Evolutionary conservation across 805 yeast species (phyloP), one percentile per base, ranked within the genome.

Genomic region (Saturnispora kantuleensis): DNA sequence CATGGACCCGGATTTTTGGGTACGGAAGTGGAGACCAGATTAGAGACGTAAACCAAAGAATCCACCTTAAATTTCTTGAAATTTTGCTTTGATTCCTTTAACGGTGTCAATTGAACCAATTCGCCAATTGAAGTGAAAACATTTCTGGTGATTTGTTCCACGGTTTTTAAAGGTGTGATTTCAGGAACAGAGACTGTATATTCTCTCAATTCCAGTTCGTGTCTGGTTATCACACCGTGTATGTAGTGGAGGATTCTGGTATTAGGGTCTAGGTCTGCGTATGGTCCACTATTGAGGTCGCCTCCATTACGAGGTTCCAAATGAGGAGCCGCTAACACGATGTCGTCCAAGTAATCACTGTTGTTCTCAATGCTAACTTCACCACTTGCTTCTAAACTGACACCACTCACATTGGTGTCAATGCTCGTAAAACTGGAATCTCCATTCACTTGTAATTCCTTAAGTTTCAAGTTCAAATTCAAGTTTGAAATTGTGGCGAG

Each of bases 211-310:
- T 42, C 31, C 6, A 37, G 16, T 15, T 48, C 40, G 31, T 50
- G 53, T 16, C 53, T 36, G 5, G 48, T 50, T 3, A 50, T 41
- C 8, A 48, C 42, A 32, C 46, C 39, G 42, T 50, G 44, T 15
- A 50, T 45, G 37, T 35, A 48, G 42, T 48, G 53, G n/a, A 46
- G 33, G 9, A 50, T 28, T 32, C 47, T 46, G 12, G 50, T 31
- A n/a, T 29, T 13, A 7, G 46, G 35, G 11, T 34, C 38, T 11
- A 15, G 7, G 4, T 35, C 26, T 16, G 12, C 2, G 17, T 16
- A n/a, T 31, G 34, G 15, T 5, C 15, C 6, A 13, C 15, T 12
- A 31, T 31, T 8, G 12, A 15, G n/a, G 6, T 32, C 31, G 15
- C 13, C 26, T 34, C 30, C 39, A 10, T 42, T 43, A 9, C 30